A percentile compares a stretch with the other conserved stretches of the same genome.
phyloP scores from a whole-genome alignment of 1,284 basidiomycete genomes.

The Exsudoporus floridanus region DNA sequence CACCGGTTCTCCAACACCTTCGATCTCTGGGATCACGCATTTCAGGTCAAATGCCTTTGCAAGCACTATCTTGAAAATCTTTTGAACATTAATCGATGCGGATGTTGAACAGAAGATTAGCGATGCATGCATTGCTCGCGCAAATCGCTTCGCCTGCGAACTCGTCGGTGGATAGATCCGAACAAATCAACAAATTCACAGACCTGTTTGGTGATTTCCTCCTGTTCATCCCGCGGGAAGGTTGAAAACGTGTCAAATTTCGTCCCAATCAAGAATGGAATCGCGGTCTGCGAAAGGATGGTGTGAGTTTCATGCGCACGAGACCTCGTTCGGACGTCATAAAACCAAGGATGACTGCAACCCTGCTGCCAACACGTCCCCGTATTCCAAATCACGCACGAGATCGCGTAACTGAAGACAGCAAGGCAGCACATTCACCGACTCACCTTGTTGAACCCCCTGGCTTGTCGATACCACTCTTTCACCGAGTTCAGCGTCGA shows the following conservation, averaged over 20 bases:
- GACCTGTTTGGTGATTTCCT: conserved; percentile 97
- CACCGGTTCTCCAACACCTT: conserved; percentile 90
- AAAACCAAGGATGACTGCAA: not conserved
- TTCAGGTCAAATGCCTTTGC: conserved; percentile 89
- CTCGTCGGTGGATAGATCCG: conserved; percentile 14
- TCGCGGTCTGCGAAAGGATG: conserved; percentile 68
- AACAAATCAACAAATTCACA: conserved; percentile 18
- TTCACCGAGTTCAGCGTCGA: conserved; percentile 97
- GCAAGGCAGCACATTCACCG: not conserved
- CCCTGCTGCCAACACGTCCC: not conserved
- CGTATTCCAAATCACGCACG: not conserved
- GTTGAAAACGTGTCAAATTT: conserved; percentile 98
- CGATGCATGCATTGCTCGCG: conserved; percentile 97
- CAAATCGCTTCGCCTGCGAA: conserved; percentile 86
- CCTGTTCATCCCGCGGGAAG: conserved; percentile 94
- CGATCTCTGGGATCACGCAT: conserved; percentile 96
- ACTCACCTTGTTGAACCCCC: conserved; percentile 95
- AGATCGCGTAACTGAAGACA: not conserved
- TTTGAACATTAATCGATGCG: conserved; percentile 98
- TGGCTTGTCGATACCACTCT: conserved; percentile 98
- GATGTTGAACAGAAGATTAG: conserved; percentile 98
- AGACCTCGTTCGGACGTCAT: conserved; percentile 1
- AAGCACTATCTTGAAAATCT: conserved; percentile 97
- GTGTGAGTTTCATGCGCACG: conserved; percentile 19
- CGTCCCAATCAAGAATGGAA: conserved; percentile 94